Conservation (phyloP, 208 protist genomes). For the Tritrichomonas foetus region DNA sequence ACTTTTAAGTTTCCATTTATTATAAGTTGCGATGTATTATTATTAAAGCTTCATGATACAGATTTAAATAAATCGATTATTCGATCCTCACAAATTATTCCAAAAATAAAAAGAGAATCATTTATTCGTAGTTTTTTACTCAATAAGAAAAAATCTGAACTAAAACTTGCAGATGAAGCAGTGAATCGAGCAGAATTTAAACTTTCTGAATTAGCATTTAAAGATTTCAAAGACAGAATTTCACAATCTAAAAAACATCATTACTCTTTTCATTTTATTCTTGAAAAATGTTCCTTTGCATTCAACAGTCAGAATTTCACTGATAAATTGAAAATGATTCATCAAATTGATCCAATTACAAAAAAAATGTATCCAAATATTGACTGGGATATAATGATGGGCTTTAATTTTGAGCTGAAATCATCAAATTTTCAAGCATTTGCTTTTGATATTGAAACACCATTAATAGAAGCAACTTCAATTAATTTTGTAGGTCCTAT, state of each 20-base stretch:
- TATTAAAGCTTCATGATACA: background rate
- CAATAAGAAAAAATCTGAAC: background rate
- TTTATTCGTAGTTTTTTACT: background rate
- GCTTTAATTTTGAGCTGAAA: background rate
- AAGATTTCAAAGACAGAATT: background rate
- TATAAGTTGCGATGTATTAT: background rate
- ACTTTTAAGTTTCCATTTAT: background rate
- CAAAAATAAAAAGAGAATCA: background rate
- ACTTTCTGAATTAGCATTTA: background rate
- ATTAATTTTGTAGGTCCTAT: background rate
- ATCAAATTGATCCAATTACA: background rate
- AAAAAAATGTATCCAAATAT: background rate
- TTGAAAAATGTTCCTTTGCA: background rate
- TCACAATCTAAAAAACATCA: background rate
- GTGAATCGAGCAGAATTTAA: background rate
- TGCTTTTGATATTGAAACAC: background rate
- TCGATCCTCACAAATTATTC: background rate
- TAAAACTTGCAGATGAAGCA: background rate
- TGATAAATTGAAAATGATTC: background rate
- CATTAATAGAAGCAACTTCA: background rate
- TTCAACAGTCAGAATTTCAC: background rate
- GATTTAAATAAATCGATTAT: background rate
- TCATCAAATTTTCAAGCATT: background rate
- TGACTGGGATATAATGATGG: background rate
- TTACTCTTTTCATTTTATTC: background rate